These are phyloP conservation scores for Cucurbita maxima DNA, from an alignment of 306 rosid species.

Conservation along the genomic window DNA sequence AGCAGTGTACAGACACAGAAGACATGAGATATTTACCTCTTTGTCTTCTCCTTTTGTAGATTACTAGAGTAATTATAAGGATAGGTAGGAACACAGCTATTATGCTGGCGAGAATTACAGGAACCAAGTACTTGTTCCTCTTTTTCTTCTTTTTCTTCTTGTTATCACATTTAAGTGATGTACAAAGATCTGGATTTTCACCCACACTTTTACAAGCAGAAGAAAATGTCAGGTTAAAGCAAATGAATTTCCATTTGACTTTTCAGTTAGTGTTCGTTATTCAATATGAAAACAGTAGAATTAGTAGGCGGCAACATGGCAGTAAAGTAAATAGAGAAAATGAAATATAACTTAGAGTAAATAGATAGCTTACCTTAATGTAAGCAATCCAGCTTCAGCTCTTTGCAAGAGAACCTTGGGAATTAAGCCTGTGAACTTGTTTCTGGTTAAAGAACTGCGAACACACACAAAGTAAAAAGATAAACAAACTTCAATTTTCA, in stretches of 20 bases:
- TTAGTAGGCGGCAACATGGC: not conserved
- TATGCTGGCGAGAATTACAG: conserved; percentile 10
- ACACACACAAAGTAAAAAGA: not conserved
- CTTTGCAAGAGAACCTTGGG: conserved; percentile 10
- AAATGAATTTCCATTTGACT: not conserved
- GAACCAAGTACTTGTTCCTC: conserved; percentile 8
- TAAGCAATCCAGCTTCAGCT: not conserved
- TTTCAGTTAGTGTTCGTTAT: not conserved
- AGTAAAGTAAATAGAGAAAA: not conserved
- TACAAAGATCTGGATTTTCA: conserved; percentile 12
- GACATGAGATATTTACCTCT: not conserved
- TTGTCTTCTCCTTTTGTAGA: conserved; percentile 8
- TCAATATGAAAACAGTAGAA: not conserved
- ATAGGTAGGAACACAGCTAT: not conserved
- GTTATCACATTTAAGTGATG: not conserved
- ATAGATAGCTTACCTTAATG: conserved; percentile 1
- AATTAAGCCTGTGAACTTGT: conserved; percentile 9
- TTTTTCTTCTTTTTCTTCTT: not conserved
- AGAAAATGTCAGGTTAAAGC: not conserved
- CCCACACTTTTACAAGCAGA: conserved; percentile 10
- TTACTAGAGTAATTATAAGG: not conserved
- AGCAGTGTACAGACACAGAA: not conserved
- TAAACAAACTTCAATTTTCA: not conserved
- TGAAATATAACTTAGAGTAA: not conserved
- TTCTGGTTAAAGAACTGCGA: conserved; percentile 6